Base-by-base conservation (phyloP, 768 basidiomycete species). In the Trametes cubensis region DNA sequence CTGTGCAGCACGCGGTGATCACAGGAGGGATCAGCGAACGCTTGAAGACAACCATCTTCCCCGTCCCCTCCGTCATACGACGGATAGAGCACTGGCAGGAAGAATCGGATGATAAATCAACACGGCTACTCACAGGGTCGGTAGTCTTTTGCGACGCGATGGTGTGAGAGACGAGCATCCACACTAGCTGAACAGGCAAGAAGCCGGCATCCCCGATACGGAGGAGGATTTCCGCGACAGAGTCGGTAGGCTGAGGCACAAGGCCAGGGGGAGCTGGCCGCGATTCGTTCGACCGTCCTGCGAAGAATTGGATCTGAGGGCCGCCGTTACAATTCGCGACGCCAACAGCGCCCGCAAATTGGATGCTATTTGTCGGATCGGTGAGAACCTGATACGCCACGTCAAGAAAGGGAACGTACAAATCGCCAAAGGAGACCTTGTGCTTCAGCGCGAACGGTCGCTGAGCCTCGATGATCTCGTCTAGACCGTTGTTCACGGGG, bases 341-440 rank as follows among this genome's bases (percentile, higher is more conserved):
- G 13, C 63, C 69, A 25, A 71, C 72, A 13, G 73, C 70, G 5
- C 70, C 73, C 17, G 73, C 73, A 65, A 74, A 76, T 38, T 71
- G 69, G 52, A 75, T 72, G 50, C 74, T 77, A 49, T 4, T 13
- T 6, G 18, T 10, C n/a, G n/a, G 30, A 4, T 25, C n/a, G 0
- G 28, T 44, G 7, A 52, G 46, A 28, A 50, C 15, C 34, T n/a
- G 30, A n/a, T 38, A n/a, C 1, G 20, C 11, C n/a, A 21, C 5
- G n/a, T 6, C 4, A 18, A 13, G 34, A 51, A 17, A 14, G 26
- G 48, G 26, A 17, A 72, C 78, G 60, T 60, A 82, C 81, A 84
- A 78, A 70, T 84, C 83, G 44, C 80, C 64, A 38, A 67, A 62
- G 41, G 61, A 62, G 30, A 63, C 57, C 45, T 45, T 45, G 55